Base-by-base conservation (phyloP, 2,329 filamentous ascomycete genomes). In the Alternaria burnsii region DNA sequence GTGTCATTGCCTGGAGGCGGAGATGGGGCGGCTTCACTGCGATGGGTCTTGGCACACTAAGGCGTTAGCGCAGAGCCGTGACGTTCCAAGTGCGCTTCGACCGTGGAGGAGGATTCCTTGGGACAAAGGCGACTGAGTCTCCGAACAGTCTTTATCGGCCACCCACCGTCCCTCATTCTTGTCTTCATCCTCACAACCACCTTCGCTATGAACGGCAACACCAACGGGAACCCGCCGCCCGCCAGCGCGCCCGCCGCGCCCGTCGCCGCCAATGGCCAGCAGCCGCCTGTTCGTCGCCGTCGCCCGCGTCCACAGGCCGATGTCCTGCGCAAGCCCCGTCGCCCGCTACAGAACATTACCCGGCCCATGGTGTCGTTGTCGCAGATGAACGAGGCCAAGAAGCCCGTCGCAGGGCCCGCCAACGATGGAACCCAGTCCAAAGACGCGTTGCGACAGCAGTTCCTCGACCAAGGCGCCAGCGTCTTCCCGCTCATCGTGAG, bases 401-500 rank as follows among this genome's bases (percentile, higher is more conserved):
- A 65, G 52, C 56, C 68, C 34, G 57, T 52, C 8, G 32, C 63
- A 4, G 55, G 48, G 10, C 55, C 62, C 11, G 55, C 56, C 40
- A 9, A 46, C 30, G 66, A 72, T 20, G 55, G 52, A 9, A 58
- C 63, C 10, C 59, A 63, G 52, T 46, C 68, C 22, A 57, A 67
- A 10, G 70, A 74, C 30, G 62, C 66, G 58, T 66, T 76, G 54
- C 68, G 66, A 40, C 63, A 73, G 14, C 68, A 76, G 62, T 73
- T 64, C 32, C 65, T 71, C n/a, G 53, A 58, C 12, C 65, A 71
- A 42, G 71, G 70, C 55, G 74, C 72, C 26, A 62, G 47, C 43
- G 71, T 67, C 28, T 68, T 72, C 69, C 92, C 92, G 14, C 84
- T 98, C 18, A 87, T 93, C 66, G 92, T 93, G 7, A 96, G 92